A percentile compares a stretch with the other conserved stretches of the same genome.
Conservation (phyloP, 352 stramenopile species). For the Paralagenidium karlingii region DNA sequence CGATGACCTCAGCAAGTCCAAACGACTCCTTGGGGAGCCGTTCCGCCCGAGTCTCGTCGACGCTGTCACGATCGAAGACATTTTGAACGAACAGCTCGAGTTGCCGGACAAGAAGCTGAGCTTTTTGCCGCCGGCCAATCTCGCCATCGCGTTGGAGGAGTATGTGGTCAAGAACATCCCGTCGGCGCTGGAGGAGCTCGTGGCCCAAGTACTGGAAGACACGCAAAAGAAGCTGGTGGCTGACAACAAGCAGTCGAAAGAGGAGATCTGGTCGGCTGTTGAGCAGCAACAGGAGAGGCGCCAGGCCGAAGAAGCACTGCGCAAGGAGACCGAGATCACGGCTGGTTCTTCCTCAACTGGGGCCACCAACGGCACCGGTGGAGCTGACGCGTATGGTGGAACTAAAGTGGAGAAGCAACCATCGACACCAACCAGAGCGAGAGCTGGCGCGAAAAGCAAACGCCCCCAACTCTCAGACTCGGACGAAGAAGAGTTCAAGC, state of each 20-base stretch:
- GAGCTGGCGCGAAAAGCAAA: neutral
- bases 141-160: constrained; percentile 59
- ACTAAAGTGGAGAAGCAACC: neutral
- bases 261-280: constrained; percentile 51
- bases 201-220: constrained; percentile 45
- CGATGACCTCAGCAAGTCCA: constrained; percentile 21
- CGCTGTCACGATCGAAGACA: constrained; percentile 62
- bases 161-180: constrained; percentile 77
- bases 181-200: constrained; percentile 67
- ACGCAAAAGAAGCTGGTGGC: constrained; percentile 49
- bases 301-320: constrained; percentile 33
- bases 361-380: neutral
- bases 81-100: constrained; percentile 50
- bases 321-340: constrained; percentile 24
- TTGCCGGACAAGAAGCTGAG: constrained; percentile 54
- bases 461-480: neutral
- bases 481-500: neutral
- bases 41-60: constrained; percentile 54
- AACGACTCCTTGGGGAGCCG: constrained; percentile 16
- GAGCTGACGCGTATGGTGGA: neutral
- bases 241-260: constrained; percentile 34
- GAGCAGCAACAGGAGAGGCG: constrained; percentile 50
- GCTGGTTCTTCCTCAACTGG: neutral
- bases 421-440: neutral
- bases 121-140: constrained; percentile 53